phyloP scores from a whole-genome alignment of 192 early-diverging fungal species.

The Coemansia sp. region DNA sequence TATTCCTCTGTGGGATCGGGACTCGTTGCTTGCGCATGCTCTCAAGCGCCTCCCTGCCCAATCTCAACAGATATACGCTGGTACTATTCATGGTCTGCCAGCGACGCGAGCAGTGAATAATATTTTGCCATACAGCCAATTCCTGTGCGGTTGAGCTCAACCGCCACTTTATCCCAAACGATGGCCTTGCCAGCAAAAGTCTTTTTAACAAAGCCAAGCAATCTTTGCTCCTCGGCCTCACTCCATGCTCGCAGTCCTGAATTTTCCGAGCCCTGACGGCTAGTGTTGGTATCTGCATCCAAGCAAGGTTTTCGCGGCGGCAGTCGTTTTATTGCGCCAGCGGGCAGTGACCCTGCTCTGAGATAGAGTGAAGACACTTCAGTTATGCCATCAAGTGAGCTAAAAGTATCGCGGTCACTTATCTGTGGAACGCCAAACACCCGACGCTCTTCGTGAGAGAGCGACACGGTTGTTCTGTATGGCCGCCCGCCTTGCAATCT shows the following conservation, averaged over 20 bases:
- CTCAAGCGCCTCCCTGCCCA: no score
- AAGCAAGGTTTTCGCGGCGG: not conserved
- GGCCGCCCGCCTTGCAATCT: not conserved
- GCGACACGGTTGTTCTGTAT: not conserved
- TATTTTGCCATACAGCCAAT: conserved; percentile 43
- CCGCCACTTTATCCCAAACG: conserved; percentile 21
- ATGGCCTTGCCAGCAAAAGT: not conserved
- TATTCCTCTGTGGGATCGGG: no score
- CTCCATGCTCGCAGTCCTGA: conserved; percentile 21
- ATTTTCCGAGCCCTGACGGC: not conserved
- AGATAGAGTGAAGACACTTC: not conserved
- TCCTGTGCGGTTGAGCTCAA: conserved; percentile 17
- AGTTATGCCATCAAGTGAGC: not conserved
- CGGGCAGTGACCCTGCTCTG: not conserved
- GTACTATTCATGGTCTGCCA: not conserved
- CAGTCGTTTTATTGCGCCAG: not conserved
- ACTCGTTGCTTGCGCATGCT: no score
- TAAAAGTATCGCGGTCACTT: conserved; percentile 4
- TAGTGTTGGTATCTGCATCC: not conserved
- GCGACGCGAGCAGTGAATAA: conserved; percentile 12
- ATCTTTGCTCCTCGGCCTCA: conserved; percentile 15
- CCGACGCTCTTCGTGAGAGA: not conserved
- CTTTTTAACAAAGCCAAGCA: conserved; percentile 9
- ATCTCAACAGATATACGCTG: no score
- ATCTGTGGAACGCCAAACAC: not conserved